A percentile compares a stretch with the other conserved stretches of the same genome.
Evolutionary conservation across 176 grass and related monocot species (phyloP).

Genomic region (Alopecurus myosuroides): DNA sequence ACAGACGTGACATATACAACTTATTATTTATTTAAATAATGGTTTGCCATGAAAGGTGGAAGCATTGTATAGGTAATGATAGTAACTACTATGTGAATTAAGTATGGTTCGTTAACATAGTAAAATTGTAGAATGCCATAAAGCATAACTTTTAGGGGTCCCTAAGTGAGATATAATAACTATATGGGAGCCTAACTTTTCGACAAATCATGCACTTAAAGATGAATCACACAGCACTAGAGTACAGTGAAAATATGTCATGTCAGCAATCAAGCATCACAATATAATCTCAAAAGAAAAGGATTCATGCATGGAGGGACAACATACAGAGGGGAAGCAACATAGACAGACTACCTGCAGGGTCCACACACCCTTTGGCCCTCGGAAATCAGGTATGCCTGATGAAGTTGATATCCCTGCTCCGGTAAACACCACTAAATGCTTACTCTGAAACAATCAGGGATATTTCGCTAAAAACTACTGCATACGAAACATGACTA

Average conservation of each 20-base stretch:
- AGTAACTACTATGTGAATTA: background rate
- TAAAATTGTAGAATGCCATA: background rate
- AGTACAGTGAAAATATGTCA: background rate
- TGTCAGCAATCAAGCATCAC: background rate
- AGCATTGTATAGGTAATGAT: background rate
- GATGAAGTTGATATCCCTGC: slow-evolving; percentile 97
- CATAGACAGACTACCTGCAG: slow-evolving; percentile 63
- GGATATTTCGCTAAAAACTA: background rate
- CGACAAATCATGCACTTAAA: background rate
- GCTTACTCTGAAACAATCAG: slow-evolving; percentile 80
- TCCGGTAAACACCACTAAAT: slow-evolving; percentile 95
- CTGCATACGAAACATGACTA: slow-evolving; percentile 15
- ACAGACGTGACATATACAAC: slow-evolving; percentile 5
- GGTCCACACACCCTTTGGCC: slow-evolving; percentile 95
- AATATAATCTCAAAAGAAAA: background rate
- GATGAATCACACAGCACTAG: background rate
- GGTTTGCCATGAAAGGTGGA: background rate
- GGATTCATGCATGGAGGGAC: background rate
- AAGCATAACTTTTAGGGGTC: background rate
- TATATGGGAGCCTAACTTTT: background rate
- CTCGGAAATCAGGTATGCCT: slow-evolving; percentile 97
- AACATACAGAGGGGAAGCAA: background rate
- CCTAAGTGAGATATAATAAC: slow-evolving; percentile 9
- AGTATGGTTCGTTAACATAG: background rate
- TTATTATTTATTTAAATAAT: slow-evolving; percentile 12